Evolutionary conservation across 306 rosid genomes (phyloP), one percentile per base, ranked within the genome.

Genomic region (Luffa aegyptiaca): DNA sequence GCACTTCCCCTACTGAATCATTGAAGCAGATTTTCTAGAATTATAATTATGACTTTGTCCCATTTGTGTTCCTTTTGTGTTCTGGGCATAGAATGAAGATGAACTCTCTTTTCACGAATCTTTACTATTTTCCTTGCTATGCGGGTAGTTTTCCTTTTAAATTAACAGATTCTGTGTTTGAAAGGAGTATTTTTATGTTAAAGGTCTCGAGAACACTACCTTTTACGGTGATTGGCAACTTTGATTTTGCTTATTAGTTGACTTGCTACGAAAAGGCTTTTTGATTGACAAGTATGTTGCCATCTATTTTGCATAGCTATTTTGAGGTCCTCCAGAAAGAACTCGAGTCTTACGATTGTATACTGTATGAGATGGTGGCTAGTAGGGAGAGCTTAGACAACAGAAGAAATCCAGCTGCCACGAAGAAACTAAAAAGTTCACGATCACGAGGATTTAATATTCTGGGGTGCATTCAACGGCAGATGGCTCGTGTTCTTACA

Each of bases 291-390:
- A 1, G 20, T 55, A 17, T 53, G n/a, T 51, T 36, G 3, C 62
- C 61, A 31, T 55, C 66, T 37, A 26, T 53, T 45, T 48, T 79
- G 76, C 58, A 44, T 93, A 95, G 98, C 88, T 95, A 95, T 89
- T 95, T 95, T 84, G 79, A 55, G 65, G 87, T 92, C 81, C 95
- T 95, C 61, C 97, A 95, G 75, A 89, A 90, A 81, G 92, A 92
- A 85, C 97, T 95, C 31, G 96, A 92, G 80, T 55, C 93, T 49
- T 95, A 92, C 80, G 97, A 95, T 78, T 91, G 93, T 80, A 92
- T 92, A 81, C 97, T 95, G 62, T 95, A 90, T 83, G 98, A 95
- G 87, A 95, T 95, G 98, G 97, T 95, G 36, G 86, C 98, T 8
- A 95, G 98, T 86, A 89, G 87, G 90, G 97, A 92, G 84, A 88